Evolutionary conservation across 805 yeast species (phyloP), one percentile per base, ranked within the genome.

Genomic region (Yarrowia keelungensis): DNA sequence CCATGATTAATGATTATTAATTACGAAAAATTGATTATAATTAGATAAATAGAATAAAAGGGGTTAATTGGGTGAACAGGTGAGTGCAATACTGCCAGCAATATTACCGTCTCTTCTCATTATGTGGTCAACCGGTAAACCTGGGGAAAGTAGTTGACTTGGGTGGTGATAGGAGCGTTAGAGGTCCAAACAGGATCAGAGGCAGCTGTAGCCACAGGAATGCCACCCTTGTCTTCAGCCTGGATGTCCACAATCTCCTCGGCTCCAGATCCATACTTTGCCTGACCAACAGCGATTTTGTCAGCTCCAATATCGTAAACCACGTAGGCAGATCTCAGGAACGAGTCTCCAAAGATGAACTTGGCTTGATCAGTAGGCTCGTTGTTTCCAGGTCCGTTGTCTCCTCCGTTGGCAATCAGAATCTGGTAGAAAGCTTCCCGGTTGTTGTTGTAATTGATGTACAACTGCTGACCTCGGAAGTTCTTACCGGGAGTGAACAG

Each of bases 221-320:
- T 59, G 0, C 53, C 53, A 35, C 45, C 59, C 45, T 59, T 59
- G 1, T 11, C 43, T 2, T 26, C 42, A 14, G 12, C 47, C 47
- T 56, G 19, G 15, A 56, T 56, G 11, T 56, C 47, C 1, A 12
- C 47, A 2, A 59, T 3, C 11, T 59, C 53, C 41, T 59, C 66
- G 10, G 41, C 32, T 1, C 16, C 41, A 11, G 12, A 0, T 2
- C 19, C 72, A 61, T 70, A 75, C 47, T 71, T 71, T 26, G 83
- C 84, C 72, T 81, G 86, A 5, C 88, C 91, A 69, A 89, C 73
- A 0, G 89, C 86, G 41, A 88, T 79, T 72, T 83, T 79, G 54
- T 77, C 77, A 71, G 81, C 82, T 39, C 87, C 91, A 67, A 88
- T 78, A 74, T 89, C 89, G 76, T 84, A 87, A 11, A 88, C 90